These are phyloP conservation scores for Aspergillus chevalieri DNA, from an alignment of 2,329 filamentous ascomycete genomes.

Conservation along the genomic window DNA sequence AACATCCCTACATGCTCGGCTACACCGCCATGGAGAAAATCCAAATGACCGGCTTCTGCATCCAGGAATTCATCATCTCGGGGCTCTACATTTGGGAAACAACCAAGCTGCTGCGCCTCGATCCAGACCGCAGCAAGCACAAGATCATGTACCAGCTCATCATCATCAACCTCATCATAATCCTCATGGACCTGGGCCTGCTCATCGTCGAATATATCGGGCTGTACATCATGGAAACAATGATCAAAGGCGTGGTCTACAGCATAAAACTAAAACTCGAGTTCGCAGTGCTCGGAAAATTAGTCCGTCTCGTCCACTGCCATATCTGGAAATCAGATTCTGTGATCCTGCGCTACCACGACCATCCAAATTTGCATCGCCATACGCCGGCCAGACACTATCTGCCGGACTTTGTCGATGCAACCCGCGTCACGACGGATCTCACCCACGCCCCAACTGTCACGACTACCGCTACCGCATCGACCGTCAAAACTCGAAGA, in stretches of 20 bases:
- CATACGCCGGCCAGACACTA: slow-evolving; percentile 8
- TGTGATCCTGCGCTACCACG: slow-evolving; percentile 12
- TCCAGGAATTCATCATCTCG: slow-evolving; percentile 52
- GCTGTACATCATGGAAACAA: slow-evolving; percentile 43
- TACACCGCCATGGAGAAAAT: slow-evolving; percentile 50
- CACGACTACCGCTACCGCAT: background rate
- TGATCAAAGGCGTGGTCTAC: slow-evolving; percentile 43
- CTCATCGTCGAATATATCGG: slow-evolving; percentile 40
- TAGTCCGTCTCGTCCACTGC: slow-evolving; percentile 37
- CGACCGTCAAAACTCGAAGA: background rate
- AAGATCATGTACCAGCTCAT: slow-evolving; percentile 46
- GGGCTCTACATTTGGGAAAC: slow-evolving; percentile 51
- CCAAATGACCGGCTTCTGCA: slow-evolving; percentile 51
- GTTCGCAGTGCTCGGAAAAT: slow-evolving; percentile 43
- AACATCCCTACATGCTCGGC: slow-evolving; percentile 23
- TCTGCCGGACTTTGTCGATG: slow-evolving; percentile 41
- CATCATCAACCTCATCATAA: slow-evolving; percentile 45
- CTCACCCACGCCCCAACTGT: slow-evolving; percentile 31
- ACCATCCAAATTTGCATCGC: background rate
- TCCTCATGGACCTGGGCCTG: slow-evolving; percentile 40
- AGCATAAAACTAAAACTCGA: slow-evolving; percentile 48
- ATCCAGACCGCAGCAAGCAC: slow-evolving; percentile 37
- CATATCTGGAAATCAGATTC: slow-evolving; percentile 36
- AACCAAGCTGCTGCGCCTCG: slow-evolving; percentile 44
- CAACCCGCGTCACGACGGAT: slow-evolving; percentile 38